Evolutionary conservation across 257 asterid genomes (phyloP), one percentile per base, ranked within the genome.

Genomic region (Prunella vulgaris): DNA sequence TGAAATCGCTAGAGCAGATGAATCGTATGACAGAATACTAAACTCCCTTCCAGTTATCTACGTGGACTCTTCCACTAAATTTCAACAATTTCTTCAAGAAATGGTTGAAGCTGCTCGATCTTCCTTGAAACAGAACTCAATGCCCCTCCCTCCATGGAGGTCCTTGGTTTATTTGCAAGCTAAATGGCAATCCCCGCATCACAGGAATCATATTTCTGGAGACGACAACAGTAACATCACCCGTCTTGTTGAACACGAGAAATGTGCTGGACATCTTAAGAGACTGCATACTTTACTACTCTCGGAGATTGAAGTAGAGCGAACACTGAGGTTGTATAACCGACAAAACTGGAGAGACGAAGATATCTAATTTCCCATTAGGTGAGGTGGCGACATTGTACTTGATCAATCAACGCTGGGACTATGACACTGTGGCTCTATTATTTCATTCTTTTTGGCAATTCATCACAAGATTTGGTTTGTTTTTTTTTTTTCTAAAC

Each of bases 81-180:
- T 89, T 56, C 77, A 85, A 20, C 92, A 79, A 62, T 81, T 72
- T 53, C 95, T 89, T 62, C 86, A 84, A 67, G 78, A 81, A 60
- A 89, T 89, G 96, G 96, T 81, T 4, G 95, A 89, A 71, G 96
- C 96, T 37, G 89, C 95, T 61, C 78, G 72, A 68, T 80, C 85
- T 17, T 89, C 96, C 46, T 69, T 89, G 64, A 85, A 85, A 61
- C 96, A 89, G 78, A 89, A 87, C 78, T 85, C 90, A 4, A 87
- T 89, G 96, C 96, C 92, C 57, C 81, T 87, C 17, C 96, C 96
- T 28, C 96, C 96, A 10, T 88, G 96, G 96, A 78, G 96, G 74
- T 84, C 96, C 10, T 80, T 83, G 0, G 78, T 84, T 27, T 88
- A 86, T 69, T 66, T 86, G 82, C 81, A 79, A 68, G 87, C 96